phyloP scores from a whole-genome alignment of 2,329 filamentous ascomycete genomes.

The Sporothrix sp. region DNA sequence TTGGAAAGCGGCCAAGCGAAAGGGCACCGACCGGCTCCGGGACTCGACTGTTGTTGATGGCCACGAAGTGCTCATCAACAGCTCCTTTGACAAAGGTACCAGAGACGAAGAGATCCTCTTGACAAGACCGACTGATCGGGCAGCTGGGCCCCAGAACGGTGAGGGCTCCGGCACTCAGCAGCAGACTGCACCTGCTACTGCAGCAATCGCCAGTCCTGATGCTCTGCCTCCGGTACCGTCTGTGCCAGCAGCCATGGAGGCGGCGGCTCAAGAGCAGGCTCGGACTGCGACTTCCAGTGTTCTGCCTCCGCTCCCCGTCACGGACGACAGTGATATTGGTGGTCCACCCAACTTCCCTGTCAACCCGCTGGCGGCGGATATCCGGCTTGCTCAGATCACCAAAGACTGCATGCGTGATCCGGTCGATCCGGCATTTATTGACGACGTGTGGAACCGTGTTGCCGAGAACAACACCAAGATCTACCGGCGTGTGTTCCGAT shows the following conservation, averaged over 20 bases:
- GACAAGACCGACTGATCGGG: background rate
- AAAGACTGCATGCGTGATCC: slow-evolving; percentile 95
- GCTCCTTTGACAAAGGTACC: slow-evolving; percentile 20
- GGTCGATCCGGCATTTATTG: slow-evolving; percentile 68
- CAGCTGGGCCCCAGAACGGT: no score
- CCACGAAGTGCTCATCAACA: slow-evolving; percentile 61
- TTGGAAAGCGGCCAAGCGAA: slow-evolving; percentile 56
- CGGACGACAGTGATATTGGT: slow-evolving; percentile 75
- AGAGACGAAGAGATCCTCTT: slow-evolving; percentile 1
- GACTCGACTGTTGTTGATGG: slow-evolving; percentile 61
- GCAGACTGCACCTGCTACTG: no score
- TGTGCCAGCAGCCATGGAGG: slow-evolving; percentile 15
- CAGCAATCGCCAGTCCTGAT: no score
- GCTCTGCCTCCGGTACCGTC: background rate
- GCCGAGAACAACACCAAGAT: slow-evolving; percentile 94
- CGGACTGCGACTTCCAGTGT: slow-evolving; percentile 57
- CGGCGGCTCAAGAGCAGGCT: slow-evolving; percentile 37
- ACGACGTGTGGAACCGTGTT: slow-evolving; percentile 77
- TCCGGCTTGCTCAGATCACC: slow-evolving; percentile 63
- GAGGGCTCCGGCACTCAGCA: no score
- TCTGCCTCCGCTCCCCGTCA: slow-evolving; percentile 57
- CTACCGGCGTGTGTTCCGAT: slow-evolving; percentile 87
- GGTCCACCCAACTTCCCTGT: slow-evolving; percentile 46
- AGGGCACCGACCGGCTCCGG: slow-evolving; percentile 52
- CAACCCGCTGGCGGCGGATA: slow-evolving; percentile 53